These are phyloP conservation scores for Albugo laibachii DNA, from an alignment of 352 stramenopile genomes.

Conservation along the genomic window DNA sequence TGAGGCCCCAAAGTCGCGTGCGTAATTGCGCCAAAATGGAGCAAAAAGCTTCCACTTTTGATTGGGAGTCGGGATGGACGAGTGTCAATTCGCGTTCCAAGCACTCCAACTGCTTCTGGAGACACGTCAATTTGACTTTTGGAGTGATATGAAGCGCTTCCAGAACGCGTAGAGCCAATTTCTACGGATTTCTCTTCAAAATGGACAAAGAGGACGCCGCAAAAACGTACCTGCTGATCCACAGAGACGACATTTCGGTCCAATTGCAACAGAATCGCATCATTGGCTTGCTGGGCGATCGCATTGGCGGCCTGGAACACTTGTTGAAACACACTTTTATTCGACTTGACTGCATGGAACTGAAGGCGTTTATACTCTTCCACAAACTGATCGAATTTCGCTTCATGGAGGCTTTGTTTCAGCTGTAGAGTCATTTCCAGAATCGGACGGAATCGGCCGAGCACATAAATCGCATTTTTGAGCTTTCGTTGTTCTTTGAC, in stretches of 20 bases:
- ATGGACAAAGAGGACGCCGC: neutral
- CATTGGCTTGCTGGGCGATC: constrained; percentile 35
- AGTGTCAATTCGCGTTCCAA: constrained; percentile 11
- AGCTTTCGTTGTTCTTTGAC: constrained; percentile 57
- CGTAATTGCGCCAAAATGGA: constrained; percentile 39
- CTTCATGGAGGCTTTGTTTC: constrained; percentile 32
- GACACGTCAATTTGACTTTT: constrained; percentile 40
- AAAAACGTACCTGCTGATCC: constrained; percentile 22
- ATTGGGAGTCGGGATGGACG: neutral
- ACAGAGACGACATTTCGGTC: constrained; percentile 37
- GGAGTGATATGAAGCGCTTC: constrained; percentile 31
- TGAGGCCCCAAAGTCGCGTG: constrained; percentile 42
- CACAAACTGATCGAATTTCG: constrained; percentile 42
- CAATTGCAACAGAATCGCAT: constrained; percentile 33
- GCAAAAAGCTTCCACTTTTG: constrained; percentile 24
- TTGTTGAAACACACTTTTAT: constrained; percentile 27
- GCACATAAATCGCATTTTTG: constrained; percentile 45
- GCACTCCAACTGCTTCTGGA: constrained; percentile 47
- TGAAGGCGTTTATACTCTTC: constrained; percentile 55
- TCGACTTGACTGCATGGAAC: constrained; percentile 38
- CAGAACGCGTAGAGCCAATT: constrained; percentile 14
- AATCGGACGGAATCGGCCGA: constrained; percentile 39
- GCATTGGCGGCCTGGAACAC: constrained; percentile 34
- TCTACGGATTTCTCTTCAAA: constrained; percentile 27
- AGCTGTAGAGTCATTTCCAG: constrained; percentile 63